A percentile compares a stretch with the other conserved stretches of the same genome.
Conservation (phyloP, 2,329 filamentous ascomycete genomes). For the Plectosphaerella sp. region DNA sequence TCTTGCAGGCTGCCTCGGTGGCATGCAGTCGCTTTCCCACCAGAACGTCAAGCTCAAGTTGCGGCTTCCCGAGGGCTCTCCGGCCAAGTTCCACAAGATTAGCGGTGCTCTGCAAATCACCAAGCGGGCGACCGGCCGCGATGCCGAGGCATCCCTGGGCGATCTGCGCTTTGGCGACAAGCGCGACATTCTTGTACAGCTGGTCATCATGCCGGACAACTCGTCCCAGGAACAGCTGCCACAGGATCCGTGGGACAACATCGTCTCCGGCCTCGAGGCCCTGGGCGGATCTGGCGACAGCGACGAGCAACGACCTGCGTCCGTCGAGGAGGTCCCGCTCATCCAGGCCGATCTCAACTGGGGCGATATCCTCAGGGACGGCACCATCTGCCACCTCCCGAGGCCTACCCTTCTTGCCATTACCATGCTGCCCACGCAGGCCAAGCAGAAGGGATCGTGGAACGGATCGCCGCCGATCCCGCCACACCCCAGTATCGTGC, state of each 20-base stretch:
- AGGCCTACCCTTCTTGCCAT: constrained; percentile 90
- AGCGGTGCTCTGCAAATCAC: constrained; percentile 94
- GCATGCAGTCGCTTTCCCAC: constrained; percentile 91
- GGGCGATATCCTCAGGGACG: constrained; percentile 89
- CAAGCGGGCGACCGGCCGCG: constrained; percentile 88
- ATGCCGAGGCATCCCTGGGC: constrained; percentile 87
- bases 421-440: constrained; percentile 76
- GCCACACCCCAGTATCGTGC: constrained; percentile 90
- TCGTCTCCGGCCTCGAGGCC: constrained; percentile 91
- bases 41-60: constrained; percentile 97
- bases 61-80: constrained; percentile 89
- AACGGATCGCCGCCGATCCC: constrained; percentile 75
- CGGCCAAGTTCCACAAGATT: constrained; percentile 98
- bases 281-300: constrained; percentile 82
- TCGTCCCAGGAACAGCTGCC: constrained; percentile 77
- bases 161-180: constrained; percentile 96
- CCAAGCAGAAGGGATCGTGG: constrained; percentile 62
- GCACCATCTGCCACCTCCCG: constrained; percentile 77
- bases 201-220: constrained; percentile 86
- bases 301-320: constrained; percentile 77
- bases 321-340: constrained; percentile 89
- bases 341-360: constrained; percentile 93
- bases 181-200: constrained; percentile 85
- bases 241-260: constrained; percentile 94
- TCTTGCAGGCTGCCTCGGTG: constrained; percentile 85